These are phyloP conservation scores for Boletus sp. DNA, from an alignment of 768 basidiomycete genomes.

Conservation along the genomic window DNA sequence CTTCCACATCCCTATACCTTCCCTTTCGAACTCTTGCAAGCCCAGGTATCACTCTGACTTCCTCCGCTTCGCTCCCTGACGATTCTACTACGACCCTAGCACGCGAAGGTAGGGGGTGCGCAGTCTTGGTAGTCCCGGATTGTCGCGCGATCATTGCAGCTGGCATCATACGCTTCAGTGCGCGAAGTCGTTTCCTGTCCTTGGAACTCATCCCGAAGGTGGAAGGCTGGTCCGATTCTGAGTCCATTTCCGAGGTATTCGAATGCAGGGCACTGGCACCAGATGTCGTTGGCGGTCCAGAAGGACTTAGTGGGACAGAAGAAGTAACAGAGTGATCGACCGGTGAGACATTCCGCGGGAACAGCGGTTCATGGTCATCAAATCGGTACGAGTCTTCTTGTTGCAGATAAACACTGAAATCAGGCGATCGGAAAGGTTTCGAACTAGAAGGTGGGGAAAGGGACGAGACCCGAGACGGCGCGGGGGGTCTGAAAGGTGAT, in stretches of 20 bases:
- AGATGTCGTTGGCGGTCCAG: conserved; percentile 17
- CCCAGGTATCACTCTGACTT: conserved; percentile 47
- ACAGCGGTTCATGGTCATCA: conserved; percentile 3
- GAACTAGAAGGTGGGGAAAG: conserved; percentile 3
- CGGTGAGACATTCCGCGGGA: conserved; percentile 6
- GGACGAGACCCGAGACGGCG: conserved; percentile 8
- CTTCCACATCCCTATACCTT: conserved; percentile 30
- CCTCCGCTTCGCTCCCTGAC: conserved; percentile 33
- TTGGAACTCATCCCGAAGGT: conserved; percentile 20
- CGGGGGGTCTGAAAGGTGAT: background rate
- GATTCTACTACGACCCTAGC: conserved; percentile 8
- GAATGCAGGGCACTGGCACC: conserved; percentile 14
- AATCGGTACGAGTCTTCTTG: conserved; percentile 14
- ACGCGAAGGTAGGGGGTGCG: conserved; percentile 7
- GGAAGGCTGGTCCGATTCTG: conserved; percentile 20
- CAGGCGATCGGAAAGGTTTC: conserved; percentile 3
- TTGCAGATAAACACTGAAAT: conserved; percentile 12
- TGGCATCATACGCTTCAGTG: conserved; percentile 51
- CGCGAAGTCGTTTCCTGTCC: conserved; percentile 37
- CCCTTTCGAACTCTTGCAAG: conserved; percentile 43
- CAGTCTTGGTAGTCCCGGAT: conserved; percentile 15
- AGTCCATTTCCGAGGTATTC: conserved; percentile 12
- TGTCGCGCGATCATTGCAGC: conserved; percentile 45
- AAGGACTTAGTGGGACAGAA: conserved; percentile 17
- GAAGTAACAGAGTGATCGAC: background rate